Evolutionary conservation across 2,329 filamentous ascomycete species (phyloP).

Genomic region (Alternaria rosae): DNA sequence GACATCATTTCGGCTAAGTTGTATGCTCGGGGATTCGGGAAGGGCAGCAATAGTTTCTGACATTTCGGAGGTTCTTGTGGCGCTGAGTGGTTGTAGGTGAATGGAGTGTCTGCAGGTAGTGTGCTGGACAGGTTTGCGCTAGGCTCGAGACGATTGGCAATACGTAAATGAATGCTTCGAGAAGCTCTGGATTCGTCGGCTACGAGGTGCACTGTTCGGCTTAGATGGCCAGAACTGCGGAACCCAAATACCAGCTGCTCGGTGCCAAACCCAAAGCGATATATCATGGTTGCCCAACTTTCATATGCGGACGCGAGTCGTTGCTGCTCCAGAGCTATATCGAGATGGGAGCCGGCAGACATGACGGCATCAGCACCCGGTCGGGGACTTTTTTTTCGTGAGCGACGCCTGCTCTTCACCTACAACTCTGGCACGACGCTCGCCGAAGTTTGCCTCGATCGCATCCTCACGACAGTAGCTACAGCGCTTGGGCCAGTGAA

Average conservation of each 20-base stretch:
- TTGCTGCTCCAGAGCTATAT: conserved; percentile 4
- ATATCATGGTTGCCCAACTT: conserved; percentile 18
- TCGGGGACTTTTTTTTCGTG: conserved; percentile 5
- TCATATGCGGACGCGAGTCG: conserved; percentile 8
- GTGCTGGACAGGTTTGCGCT: conserved; percentile 18
- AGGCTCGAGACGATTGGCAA: conserved; percentile 32
- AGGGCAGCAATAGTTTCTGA: neutral
- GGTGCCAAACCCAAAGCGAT: conserved; percentile 16
- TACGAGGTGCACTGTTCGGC: conserved; percentile 1
- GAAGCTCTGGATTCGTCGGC: conserved; percentile 30
- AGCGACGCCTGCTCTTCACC: neutral
- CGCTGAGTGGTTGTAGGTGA: conserved; percentile 4
- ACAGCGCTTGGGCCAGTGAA: neutral
- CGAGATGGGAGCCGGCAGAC: conserved; percentile 14
- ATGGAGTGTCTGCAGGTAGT: conserved; percentile 7
- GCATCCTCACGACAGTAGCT: neutral
- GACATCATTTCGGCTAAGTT: conserved; percentile 15
- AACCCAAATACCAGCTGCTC: conserved; percentile 4
- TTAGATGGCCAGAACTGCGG: conserved; percentile 7
- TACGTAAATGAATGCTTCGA: conserved; percentile 38
- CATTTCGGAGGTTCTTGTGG: conserved; percentile 1
- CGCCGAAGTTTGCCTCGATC: neutral
- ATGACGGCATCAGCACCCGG: conserved; percentile 33
- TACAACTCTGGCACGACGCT: neutral
- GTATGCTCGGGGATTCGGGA: conserved; percentile 11